Evolutionary conservation across 768 basidiomycete species (phyloP).

Genomic region (Dacryopinax primogenitus): DNA sequence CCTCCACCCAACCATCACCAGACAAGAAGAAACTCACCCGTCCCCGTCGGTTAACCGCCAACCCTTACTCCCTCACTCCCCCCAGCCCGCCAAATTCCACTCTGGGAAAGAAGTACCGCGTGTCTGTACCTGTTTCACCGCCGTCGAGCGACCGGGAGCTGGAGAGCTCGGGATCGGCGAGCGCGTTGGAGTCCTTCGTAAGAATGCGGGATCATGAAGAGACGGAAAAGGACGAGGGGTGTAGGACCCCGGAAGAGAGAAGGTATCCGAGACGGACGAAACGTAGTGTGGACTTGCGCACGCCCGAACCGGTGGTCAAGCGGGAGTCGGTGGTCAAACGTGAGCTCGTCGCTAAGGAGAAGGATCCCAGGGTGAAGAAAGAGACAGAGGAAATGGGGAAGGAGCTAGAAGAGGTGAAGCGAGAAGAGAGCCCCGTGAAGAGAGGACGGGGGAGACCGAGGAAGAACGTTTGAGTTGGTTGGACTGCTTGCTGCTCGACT

Average conservation of each 20-base stretch:
- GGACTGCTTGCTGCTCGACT: neutral
- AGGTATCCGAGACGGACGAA: slow-evolving; percentile 5
- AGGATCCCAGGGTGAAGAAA: slow-evolving; percentile 8
- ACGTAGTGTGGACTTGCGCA: neutral
- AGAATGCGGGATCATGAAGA: too few relatives aligned
- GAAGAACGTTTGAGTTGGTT: neutral
- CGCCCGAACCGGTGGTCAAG: neutral
- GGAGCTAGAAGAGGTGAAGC: slow-evolving; percentile 17
- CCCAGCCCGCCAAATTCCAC: neutral
- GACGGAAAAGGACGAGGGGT: neutral
- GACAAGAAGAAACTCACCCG: neutral
- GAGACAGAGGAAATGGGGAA: too few relatives aligned
- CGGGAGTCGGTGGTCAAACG: too few relatives aligned
- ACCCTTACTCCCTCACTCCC: neutral
- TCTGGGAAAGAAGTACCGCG: neutral
- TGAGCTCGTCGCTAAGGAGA: neutral
- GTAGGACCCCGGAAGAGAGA: neutral
- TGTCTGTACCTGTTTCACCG: neutral
- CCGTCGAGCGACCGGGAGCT: neutral
- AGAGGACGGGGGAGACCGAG: slow-evolving; percentile 8
- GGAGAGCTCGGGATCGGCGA: neutral
- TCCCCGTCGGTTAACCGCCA: neutral
- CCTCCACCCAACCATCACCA: neutral
- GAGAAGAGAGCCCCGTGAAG: slow-evolving; percentile 18
- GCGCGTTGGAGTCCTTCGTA: slow-evolving; percentile 1